Percentiles rank a stretch among this genome's conserved stretches.
phyloP scores from a whole-genome alignment of 2,329 filamentous ascomycete species.

The Cladosporium sp. region DNA sequence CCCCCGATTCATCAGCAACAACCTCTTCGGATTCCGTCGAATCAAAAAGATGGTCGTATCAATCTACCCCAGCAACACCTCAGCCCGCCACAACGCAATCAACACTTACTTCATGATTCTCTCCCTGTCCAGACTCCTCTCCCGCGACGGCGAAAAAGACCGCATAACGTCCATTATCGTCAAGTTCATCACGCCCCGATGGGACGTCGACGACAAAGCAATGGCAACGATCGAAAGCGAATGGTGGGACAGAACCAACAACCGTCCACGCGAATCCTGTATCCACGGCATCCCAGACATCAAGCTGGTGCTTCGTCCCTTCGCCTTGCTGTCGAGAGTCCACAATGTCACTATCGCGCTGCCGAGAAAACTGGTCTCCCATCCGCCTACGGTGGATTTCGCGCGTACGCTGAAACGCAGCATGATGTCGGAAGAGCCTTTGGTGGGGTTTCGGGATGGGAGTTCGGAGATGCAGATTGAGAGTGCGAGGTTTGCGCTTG shows the following conservation, averaged over 20 bases:
- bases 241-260: conserved; percentile 23
- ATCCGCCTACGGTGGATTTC: conserved; percentile 18
- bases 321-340: conserved; percentile 19
- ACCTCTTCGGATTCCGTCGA: conserved; percentile 24
- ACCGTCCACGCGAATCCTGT: conserved; percentile 19
- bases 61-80: conserved; percentile 20
- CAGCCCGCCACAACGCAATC: conserved; percentile 20
- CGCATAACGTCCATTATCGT: conserved; percentile 22
- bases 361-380: conserved; percentile 16
- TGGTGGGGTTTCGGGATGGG: conserved; percentile 9
- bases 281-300: conserved; percentile 24
- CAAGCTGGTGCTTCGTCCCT: conserved; percentile 25
- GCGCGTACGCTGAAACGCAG: conserved; percentile 15
- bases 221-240: conserved; percentile 16
- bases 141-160: conserved; percentile 17
- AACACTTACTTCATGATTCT: conserved; percentile 29
- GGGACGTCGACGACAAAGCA: conserved; percentile 2
- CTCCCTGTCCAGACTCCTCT: conserved; percentile 23
- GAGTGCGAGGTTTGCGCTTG: conserved; percentile 13
- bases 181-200: conserved; percentile 16
- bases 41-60: conserved; percentile 27
- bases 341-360: conserved; percentile 24
- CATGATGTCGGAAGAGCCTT: conserved; percentile 16
- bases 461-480: conserved; percentile 16
- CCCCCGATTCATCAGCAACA: conserved; percentile 20